Base-by-base conservation (phyloP, 177 flowering plant species). In the Telopea speciosissima region DNA sequence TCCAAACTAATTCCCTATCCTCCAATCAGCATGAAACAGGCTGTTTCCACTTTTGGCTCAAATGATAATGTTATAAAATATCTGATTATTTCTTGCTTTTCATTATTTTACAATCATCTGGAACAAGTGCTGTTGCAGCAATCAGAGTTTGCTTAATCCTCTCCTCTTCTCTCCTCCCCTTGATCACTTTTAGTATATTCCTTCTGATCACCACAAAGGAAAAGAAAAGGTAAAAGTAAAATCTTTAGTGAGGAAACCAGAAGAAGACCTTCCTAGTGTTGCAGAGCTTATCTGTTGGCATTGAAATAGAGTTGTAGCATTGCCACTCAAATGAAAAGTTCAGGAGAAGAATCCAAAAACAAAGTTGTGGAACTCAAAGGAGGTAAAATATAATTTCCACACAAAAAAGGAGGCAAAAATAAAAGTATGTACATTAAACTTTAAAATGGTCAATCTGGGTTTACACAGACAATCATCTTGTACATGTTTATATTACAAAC, bases 341-440 rank as follows among this genome's bases (percentile, higher is more conserved):
- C n/a, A 19, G 9, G 8, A 21, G n/a, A 5, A n/a, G 9, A 58
- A 58, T n/a, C n/a, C 21, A 58, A 58, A n/a, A 58, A 58, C 23
- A 58, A n/a, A 54, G 6, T 6, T 16, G 5, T 19, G 12, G 36
- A 0, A 10, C 40, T 33, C 49, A 13, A 36, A 31, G n/a, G n/a
- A n/a, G n/a, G n/a, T n/a, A n/a, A n/a, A n/a, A n/a, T n/a, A n/a
- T n/a, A n/a, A n/a, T n/a, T n/a, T n/a, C n/a, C n/a, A n/a, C n/a
- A n/a, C n/a, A n/a, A n/a, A n/a, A n/a, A n/a, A 36, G 45, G 40
- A 65, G 52, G 14, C 8, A 19, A 65, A 65, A 44, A 1, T 67
- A 45, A n/a, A 67, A 13, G 24, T 49, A 67, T 22, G 61, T 24
- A 67, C 70, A 67, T 24, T 67, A 12, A 19, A 67, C 19, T 49